A percentile compares a stretch with the other conserved stretches of the same genome.
Conservation (phyloP, 2,329 filamentous ascomycete genomes). For the Diaporthe ilicicola region DNA sequence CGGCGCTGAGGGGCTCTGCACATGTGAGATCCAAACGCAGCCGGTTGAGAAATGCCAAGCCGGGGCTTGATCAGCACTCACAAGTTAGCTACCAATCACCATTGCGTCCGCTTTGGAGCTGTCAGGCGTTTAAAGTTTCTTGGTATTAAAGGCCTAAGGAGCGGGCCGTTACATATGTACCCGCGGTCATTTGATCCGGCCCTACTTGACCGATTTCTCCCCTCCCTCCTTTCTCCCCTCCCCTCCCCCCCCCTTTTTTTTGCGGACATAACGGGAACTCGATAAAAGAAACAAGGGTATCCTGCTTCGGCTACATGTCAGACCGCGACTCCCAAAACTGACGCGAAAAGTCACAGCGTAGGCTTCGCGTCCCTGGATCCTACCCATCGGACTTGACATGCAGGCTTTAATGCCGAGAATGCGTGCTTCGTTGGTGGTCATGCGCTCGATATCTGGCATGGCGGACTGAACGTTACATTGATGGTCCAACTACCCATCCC, state of each 20-base stretch:
- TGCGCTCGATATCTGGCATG: not conserved
- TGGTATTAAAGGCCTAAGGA: too few relatives aligned
- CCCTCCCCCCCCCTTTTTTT: too few relatives aligned
- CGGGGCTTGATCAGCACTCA: too few relatives aligned
- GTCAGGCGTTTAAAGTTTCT: too few relatives aligned
- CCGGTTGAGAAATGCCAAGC: too few relatives aligned
- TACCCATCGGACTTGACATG: not conserved
- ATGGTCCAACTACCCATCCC: not conserved
- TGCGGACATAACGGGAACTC: not conserved
- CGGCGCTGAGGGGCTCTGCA: too few relatives aligned
- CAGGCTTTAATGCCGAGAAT: not conserved
- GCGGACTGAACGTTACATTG: not conserved
- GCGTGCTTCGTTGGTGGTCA: not conserved
- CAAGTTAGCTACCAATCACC: too few relatives aligned
- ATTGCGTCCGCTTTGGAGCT: too few relatives aligned
- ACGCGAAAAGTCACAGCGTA: not conserved
- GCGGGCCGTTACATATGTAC: not conserved
- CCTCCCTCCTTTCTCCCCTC: too few relatives aligned
- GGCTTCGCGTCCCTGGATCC: not conserved
- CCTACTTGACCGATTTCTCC: not conserved
- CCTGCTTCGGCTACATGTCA: not conserved
- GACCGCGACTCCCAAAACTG: not conserved
- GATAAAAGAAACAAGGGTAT: not conserved
- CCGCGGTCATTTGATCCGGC: not conserved
- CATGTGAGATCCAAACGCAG: too few relatives aligned